These are phyloP conservation scores for Cladosporium cucumerinum DNA, from an alignment of 2,329 filamentous ascomycete genomes.

Conservation along the genomic window DNA sequence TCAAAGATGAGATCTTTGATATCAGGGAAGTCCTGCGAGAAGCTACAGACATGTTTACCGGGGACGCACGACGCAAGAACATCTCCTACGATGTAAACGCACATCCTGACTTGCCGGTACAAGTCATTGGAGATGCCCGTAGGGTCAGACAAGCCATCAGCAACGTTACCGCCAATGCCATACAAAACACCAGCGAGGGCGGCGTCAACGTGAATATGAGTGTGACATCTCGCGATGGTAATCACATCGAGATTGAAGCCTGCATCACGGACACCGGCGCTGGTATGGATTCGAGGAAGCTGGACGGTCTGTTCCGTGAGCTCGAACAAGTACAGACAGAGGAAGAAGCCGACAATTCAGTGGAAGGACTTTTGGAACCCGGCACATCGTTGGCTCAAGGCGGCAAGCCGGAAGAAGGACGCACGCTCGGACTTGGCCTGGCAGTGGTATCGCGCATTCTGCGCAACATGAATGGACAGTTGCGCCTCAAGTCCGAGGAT, in stretches of 20 bases:
- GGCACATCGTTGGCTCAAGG: constrained; percentile 30
- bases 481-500: constrained; percentile 78
- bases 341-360: constrained; percentile 47
- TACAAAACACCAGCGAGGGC: constrained; percentile 70
- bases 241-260: constrained; percentile 67
- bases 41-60: constrained; percentile 69
- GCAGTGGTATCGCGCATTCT: constrained; percentile 83
- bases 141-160: constrained; percentile 78
- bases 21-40: constrained; percentile 69
- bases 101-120: constrained; percentile 64
- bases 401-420: constrained; percentile 32
- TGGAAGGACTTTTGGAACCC: constrained; percentile 32
- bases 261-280: constrained; percentile 71
- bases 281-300: constrained; percentile 57
- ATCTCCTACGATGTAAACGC: constrained; percentile 67
- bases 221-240: constrained; percentile 52
- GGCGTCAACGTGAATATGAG: constrained; percentile 69
- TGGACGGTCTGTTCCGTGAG: constrained; percentile 61
- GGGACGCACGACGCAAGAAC: constrained; percentile 72
- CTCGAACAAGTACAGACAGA: constrained; percentile 62
- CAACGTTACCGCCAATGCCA: constrained; percentile 80
- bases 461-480: constrained; percentile 85
- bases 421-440: constrained; percentile 73
- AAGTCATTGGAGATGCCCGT: constrained; percentile 74
- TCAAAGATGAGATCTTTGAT: constrained; percentile 79